Percentiles rank a stretch among this genome's conserved stretches.
Conservation (phyloP, 2,329 filamentous ascomycete genomes). For the Conoideocrella luteorostrata region DNA sequence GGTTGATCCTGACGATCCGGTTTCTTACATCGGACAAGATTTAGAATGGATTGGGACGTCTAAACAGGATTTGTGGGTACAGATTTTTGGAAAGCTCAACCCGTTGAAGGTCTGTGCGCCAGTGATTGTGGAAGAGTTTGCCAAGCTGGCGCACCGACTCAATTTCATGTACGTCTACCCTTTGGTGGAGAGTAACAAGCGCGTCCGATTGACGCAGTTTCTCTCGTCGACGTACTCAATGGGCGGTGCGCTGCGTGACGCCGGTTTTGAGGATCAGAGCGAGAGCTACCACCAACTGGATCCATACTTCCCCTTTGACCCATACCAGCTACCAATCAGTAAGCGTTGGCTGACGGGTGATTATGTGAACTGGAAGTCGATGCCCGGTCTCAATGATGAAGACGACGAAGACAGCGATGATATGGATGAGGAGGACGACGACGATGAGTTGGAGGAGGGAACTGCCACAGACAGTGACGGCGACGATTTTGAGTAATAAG, state of each 20-base stretch:
- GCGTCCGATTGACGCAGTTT: conserved; percentile 70
- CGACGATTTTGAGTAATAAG: conserved; percentile 30
- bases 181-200: conserved; percentile 86
- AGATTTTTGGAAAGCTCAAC: conserved; percentile 85
- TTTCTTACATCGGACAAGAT: conserved; percentile 60
- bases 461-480: conserved; percentile 45
- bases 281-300: conserved; percentile 82
- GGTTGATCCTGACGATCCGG: conserved; percentile 56
- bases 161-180: conserved; percentile 85
- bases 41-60: conserved; percentile 71
- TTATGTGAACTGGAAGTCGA: conserved; percentile 73
- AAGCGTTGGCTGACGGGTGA: conserved; percentile 81
- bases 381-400: conserved; percentile 61
- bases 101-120: conserved; percentile 92
- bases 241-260: conserved; percentile 48
- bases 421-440: conserved; percentile 41
- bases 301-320: conserved; percentile 95
- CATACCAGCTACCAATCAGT: conserved; percentile 83
- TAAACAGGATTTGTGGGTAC: conserved; percentile 65
- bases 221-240: conserved; percentile 50
- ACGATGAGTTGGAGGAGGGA: conserved; percentile 41
- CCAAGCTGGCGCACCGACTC: conserved; percentile 77
- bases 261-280: conserved; percentile 45
- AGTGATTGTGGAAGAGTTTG: conserved; percentile 85
- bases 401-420: conserved; percentile 49